A percentile compares a stretch with the other conserved stretches of the same genome.
These are phyloP conservation scores for Sanghuangporus sanghuang DNA, from an alignment of 1,284 basidiomycete genomes.

Conservation along the genomic window DNA sequence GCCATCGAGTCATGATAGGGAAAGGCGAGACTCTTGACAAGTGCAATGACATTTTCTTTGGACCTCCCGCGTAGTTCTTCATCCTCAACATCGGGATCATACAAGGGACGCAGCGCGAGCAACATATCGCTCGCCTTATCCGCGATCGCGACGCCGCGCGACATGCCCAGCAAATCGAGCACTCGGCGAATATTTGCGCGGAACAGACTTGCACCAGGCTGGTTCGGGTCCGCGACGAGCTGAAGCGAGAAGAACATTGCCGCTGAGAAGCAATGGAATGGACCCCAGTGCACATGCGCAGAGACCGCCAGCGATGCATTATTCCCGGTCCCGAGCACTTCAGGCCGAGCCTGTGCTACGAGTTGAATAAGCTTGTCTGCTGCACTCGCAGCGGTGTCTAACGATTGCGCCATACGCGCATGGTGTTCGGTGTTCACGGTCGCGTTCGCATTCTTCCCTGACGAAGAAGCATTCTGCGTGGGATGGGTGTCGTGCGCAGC, in stretches of 20 bases:
- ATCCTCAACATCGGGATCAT: constrained; percentile 29
- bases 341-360: constrained; percentile 62
- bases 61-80: constrained; percentile 35
- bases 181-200: constrained; percentile 68
- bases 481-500: constrained; percentile 22
- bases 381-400: constrained; percentile 66
- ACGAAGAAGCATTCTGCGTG: neutral
- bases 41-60: constrained; percentile 52
- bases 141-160: constrained; percentile 55
- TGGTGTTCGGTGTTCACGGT: constrained; percentile 27
- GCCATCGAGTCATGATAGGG: constrained; percentile 62
- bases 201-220: constrained; percentile 67
- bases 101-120: constrained; percentile 61
- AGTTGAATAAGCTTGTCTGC: constrained; percentile 73
- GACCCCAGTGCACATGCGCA: constrained; percentile 77
- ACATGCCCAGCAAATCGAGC: constrained; percentile 56
- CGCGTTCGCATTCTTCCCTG: neutral
- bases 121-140: constrained; percentile 70
- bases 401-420: constrained; percentile 48
- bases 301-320: constrained; percentile 64
- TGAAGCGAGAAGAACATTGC: constrained; percentile 86
- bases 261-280: constrained; percentile 76
- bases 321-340: constrained; percentile 45
- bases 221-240: constrained; percentile 70
- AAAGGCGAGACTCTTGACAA: constrained; percentile 70